A percentile compares a stretch with the other conserved stretches of the same genome.
These are phyloP conservation scores for Margaritispora aquatica DNA, from an alignment of 495 filamentous ascomycete species.

Conservation along the genomic window DNA sequence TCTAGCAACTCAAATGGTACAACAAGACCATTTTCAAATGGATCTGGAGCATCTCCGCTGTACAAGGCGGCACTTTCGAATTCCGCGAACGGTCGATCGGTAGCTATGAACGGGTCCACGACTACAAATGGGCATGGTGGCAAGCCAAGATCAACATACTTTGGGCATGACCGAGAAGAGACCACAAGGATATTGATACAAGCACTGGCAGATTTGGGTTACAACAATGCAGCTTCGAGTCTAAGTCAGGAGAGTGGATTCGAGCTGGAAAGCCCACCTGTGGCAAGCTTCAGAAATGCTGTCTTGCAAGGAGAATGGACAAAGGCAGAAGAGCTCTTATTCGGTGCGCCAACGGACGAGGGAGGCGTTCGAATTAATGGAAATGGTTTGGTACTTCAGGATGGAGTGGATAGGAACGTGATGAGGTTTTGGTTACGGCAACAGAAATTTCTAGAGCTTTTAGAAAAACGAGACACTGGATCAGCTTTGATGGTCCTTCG, in stretches of 20 bases:
- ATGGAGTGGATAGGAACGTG: slow-evolving; percentile 36
- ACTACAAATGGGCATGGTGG: slow-evolving; percentile 27
- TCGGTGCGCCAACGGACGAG: slow-evolving; percentile 50
- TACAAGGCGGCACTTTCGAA: slow-evolving; percentile 25
- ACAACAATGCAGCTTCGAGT: slow-evolving; percentile 63
- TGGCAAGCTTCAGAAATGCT: slow-evolving; percentile 76
- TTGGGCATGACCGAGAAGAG: slow-evolving; percentile 88
- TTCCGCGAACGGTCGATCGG: slow-evolving; percentile 33
- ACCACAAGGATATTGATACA: slow-evolving; percentile 91
- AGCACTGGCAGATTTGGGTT: slow-evolving; percentile 81
- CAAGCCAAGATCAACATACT: slow-evolving; percentile 32
- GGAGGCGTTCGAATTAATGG: slow-evolving; percentile 39
- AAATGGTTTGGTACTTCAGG: slow-evolving; percentile 38
- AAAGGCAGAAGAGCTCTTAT: slow-evolving; percentile 76
- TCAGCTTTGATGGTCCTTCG: slow-evolving; percentile 76
- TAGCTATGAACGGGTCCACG: slow-evolving; percentile 33
- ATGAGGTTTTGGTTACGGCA: slow-evolving; percentile 73
- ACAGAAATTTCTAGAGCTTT: slow-evolving; percentile 91
- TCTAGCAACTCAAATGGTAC: slow-evolving; percentile 28
- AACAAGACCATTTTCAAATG: slow-evolving; percentile 31
- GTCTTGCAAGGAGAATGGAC: slow-evolving; percentile 78
- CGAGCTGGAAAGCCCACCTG: slow-evolving; percentile 77
- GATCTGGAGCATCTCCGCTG: slow-evolving; percentile 27
- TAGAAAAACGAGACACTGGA: slow-evolving; percentile 68
- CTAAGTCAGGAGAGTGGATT: slow-evolving; percentile 81